A percentile compares a stretch with the other conserved stretches of the same genome.
phyloP scores from a whole-genome alignment of 2,329 filamentous ascomycete species.

The Helicocarpus griseus region DNA sequence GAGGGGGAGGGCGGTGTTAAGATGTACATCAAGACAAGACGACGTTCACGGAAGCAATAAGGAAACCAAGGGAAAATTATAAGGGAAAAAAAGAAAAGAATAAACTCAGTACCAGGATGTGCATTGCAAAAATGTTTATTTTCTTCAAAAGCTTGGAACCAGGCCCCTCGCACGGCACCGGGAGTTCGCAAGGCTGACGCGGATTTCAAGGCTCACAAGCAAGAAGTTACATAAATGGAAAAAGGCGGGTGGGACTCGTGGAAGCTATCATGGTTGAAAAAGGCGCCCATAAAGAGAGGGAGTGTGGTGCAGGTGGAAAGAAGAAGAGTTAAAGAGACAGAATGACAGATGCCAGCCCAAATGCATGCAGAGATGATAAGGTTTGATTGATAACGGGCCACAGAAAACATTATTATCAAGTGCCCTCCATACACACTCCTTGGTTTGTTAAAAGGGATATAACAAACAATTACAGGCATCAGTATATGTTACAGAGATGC shows the following conservation, averaged over 20 bases:
- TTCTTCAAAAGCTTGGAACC: background rate
- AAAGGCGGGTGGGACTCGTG: background rate
- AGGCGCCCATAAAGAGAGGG: too few species aligned
- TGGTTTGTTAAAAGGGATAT: too few species aligned
- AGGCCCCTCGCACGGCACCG: background rate
- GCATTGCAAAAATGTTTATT: conserved; percentile 22
- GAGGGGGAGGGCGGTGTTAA: too few species aligned
- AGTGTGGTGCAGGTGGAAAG: background rate
- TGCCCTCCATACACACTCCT: too few species aligned
- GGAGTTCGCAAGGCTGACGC: background rate
- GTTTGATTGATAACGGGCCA: too few species aligned
- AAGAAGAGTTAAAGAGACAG: background rate
- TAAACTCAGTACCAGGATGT: conserved; percentile 33
- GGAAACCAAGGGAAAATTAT: conserved; percentile 2
- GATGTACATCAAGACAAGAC: background rate
- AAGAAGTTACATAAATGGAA: background rate
- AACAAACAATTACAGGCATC: too few species aligned
- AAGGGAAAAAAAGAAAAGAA: conserved; percentile 6
- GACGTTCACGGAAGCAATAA: background rate
- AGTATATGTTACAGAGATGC: too few species aligned
- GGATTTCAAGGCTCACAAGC: background rate
- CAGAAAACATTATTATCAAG: too few species aligned
- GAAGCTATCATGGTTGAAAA: background rate
- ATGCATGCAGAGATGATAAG: background rate
- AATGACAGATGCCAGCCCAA: background rate